Conservation (phyloP, 2,329 filamentous ascomycete species). For the Alternaria dauci region DNA sequence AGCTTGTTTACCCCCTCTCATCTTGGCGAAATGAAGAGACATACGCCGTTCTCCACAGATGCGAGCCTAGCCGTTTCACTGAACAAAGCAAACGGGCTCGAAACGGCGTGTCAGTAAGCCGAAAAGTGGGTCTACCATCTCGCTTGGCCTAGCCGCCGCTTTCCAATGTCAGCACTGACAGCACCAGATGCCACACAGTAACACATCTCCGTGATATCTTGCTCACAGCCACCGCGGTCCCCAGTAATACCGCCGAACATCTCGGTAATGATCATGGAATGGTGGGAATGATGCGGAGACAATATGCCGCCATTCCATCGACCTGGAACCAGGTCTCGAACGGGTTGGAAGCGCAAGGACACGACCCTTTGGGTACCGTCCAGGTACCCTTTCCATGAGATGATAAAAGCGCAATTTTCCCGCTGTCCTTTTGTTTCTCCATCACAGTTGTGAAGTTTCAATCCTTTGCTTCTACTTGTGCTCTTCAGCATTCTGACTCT, state of each 20-base stretch:
- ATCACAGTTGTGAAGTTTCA: constrained; percentile 4
- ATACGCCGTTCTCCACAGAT: not conserved
- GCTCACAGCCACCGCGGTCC: not conserved
- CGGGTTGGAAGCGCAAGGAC: not conserved
- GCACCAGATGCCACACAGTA: not conserved
- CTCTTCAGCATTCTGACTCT: not conserved
- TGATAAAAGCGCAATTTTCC: not conserved
- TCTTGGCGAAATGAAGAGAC: constrained; percentile 6
- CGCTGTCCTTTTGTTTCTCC: not conserved
- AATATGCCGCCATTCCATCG: not conserved
- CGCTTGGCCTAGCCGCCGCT: constrained; percentile 3
- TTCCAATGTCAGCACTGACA: constrained; percentile 3
- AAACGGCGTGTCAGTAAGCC: not conserved
- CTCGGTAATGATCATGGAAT: constrained; percentile 2
- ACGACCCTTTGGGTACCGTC: not conserved
- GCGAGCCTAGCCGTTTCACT: constrained; percentile 1
- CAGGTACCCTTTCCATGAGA: not conserved
- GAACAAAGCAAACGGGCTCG: not conserved
- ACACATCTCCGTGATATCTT: not conserved
- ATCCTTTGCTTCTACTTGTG: constrained; percentile 2
- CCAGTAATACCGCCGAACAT: not conserved
- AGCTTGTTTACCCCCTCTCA: constrained; percentile 3
- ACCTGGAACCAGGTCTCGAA: constrained; percentile 3
- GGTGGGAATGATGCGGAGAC: constrained; percentile 1
- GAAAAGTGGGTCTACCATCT: constrained; percentile 5